phyloP scores from a whole-genome alignment of 164 flowering plant species.

The Vitis rupestris region DNA sequence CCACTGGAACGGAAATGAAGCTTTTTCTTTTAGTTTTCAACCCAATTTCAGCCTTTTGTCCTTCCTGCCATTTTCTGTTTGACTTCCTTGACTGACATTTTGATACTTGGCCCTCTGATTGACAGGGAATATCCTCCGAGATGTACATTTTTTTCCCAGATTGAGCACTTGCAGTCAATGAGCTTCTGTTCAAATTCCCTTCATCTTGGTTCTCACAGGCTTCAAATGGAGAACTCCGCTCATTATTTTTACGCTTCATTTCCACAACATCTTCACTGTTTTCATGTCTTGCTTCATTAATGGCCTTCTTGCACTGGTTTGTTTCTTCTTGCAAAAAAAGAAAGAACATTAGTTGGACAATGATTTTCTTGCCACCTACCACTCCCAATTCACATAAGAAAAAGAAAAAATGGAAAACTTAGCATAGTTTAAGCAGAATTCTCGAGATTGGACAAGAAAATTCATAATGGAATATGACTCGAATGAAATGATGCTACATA shows the following conservation, averaged over 20 bases:
- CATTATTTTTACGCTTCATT: slow-evolving; percentile 2
- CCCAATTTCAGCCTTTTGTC: background rate
- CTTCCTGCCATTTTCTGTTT: background rate
- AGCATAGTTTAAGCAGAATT: background rate
- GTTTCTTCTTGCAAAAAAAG: slow-evolving; percentile 5
- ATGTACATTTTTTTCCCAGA: background rate
- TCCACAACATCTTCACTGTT: background rate
- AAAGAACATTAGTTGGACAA: background rate
- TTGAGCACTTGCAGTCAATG: background rate
- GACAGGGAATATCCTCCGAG: background rate
- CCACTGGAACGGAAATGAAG: background rate
- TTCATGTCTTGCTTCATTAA: background rate
- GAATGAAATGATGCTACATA: background rate
- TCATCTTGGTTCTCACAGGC: background rate
- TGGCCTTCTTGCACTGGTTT: background rate
- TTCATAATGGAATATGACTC: background rate
- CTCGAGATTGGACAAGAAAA: background rate
- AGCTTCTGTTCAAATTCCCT: background rate
- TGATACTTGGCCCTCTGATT: background rate
- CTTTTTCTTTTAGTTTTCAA: background rate
- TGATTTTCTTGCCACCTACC: background rate
- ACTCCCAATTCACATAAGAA: background rate
- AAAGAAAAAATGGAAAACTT: background rate
- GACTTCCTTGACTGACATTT: background rate
- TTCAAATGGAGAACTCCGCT: background rate